Conservation (phyloP, 768 basidiomycete genomes). For the Leucosporidium creatinivorum region DNA sequence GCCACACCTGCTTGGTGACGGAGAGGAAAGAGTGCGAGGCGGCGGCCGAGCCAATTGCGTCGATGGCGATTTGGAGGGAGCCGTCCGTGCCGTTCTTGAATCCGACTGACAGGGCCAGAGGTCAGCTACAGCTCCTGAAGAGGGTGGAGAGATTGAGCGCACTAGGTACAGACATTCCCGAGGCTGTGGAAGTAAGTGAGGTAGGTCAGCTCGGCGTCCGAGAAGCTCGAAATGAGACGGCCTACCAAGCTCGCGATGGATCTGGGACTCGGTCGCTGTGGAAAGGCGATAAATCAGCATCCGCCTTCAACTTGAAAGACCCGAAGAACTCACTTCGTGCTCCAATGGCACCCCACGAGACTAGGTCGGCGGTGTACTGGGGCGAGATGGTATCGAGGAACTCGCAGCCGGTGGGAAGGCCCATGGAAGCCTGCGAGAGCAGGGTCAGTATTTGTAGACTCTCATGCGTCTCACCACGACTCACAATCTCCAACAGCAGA, state of each 20-base stretch:
- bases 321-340: constrained; percentile 40
- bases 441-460: too few species aligned
- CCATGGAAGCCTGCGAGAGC: constrained; percentile 46
- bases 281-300: not conserved
- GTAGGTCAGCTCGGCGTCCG: not conserved
- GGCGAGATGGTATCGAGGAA: constrained; percentile 58
- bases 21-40: constrained; percentile 90
- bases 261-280: constrained; percentile 70
- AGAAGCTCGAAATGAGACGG: not conserved
- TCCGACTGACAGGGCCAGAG: constrained; percentile 65
- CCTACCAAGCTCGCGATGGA: constrained; percentile 70
- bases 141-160: not conserved
- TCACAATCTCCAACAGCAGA: constrained; percentile 69
- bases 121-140: not conserved
- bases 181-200: constrained; percentile 7
- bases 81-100: constrained; percentile 99
- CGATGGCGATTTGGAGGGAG: constrained; percentile 66
- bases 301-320: too few species aligned
- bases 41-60: constrained; percentile 87
- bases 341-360: constrained; percentile 91
- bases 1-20: constrained; percentile 71
- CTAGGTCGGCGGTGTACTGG: constrained; percentile 89
- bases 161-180: constrained; percentile 34
- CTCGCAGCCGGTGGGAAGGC: constrained; percentile 92
- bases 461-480: constrained; percentile 45